Evolutionary conservation across 441 rosid species (phyloP), one percentile per base, ranked within the genome.

Genomic region (Populus hybrid): DNA sequence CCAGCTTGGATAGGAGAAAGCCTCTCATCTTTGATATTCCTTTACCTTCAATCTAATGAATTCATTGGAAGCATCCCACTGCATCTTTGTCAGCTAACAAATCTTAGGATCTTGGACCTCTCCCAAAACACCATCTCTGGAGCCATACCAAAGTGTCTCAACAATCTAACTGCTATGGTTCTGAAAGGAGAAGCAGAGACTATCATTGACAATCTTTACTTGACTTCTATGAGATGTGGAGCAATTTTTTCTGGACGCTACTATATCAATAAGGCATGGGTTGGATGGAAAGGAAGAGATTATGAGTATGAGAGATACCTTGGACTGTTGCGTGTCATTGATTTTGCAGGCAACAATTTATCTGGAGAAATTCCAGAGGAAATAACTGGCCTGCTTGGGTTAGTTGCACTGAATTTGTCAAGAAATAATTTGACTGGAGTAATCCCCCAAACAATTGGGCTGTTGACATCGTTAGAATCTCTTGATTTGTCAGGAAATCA

Each of bases 401-500:
- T 76, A 8, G 40, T 30, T 2, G 59, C 69, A 23, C 61, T 76
- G 74, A 76, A 76, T 57, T 76, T 69, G 59, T 76, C 74, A 12
- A 35, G 7, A 18, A 76, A 76, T 63, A 46, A 76, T 24, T 53
- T 69, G 24, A 69, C 30, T 3, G 78, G 78, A 3, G 53, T n/a
- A 57, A 34, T 76, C 50, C 73, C 78, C 3, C 4, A 50, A 59
- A 36, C 57, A 14, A 50, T 76, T 50, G 73, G 53, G 11, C 7
- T 3, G 7, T 16, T 76, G 46, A 24, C 7, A 18, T 59, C 28
- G 18, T 16, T 53, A 28, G 79, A 75, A 14, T 50, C 79, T 11
- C 82, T 80, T 8, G 79, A 76, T 69, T 30, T 76, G 57, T 76
- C 79, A 23, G 23, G 26, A n/a, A 76, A 76, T 76, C 68, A 69